Conservation (phyloP, 2,329 filamentous ascomycete genomes). For the Cladophialophora carrionii region DNA sequence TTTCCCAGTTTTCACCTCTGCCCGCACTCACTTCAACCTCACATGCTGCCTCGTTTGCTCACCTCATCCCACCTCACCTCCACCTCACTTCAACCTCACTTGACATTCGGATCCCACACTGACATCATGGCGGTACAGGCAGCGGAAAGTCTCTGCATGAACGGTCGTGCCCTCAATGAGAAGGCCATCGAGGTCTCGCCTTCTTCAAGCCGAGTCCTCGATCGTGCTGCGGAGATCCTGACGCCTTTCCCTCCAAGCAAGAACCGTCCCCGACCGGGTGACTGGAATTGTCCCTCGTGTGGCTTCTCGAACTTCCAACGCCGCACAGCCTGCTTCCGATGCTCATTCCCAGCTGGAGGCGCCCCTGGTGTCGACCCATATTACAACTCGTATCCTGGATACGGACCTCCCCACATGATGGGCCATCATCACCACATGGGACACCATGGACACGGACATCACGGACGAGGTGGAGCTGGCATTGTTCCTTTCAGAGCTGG, state of each 20-base stretch:
- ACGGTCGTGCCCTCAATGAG: slow-evolving; percentile 94
- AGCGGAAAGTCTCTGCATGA: slow-evolving; percentile 98
- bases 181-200: slow-evolving; percentile 99
- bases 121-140: slow-evolving; percentile 60
- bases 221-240: slow-evolving; percentile 91
- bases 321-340: slow-evolving; percentile 96
- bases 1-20: slow-evolving; percentile 35
- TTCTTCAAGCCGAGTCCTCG: slow-evolving; percentile 93
- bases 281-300: slow-evolving; percentile 98
- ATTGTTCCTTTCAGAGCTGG: slow-evolving; percentile 96
- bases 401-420: slow-evolving; percentile 76
- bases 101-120: slow-evolving; percentile 2
- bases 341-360: slow-evolving; percentile 94
- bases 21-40: slow-evolving; percentile 21
- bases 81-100: slow-evolving; percentile 3
- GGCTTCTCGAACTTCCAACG: slow-evolving; percentile 99
- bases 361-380: slow-evolving; percentile 74
- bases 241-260: slow-evolving; percentile 98
- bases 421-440: slow-evolving; percentile 68
- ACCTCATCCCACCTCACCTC: slow-evolving; percentile 25
- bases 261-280: slow-evolving; percentile 93
- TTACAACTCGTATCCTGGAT: slow-evolving; percentile 62
- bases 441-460: slow-evolving; percentile 53
- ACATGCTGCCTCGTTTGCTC: background rate
- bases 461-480: slow-evolving; percentile 69